Evolutionary conservation across 2,329 filamentous ascomycete genomes (phyloP), one percentile per base, ranked within the genome.

Genomic region (Alternaria viburni): DNA sequence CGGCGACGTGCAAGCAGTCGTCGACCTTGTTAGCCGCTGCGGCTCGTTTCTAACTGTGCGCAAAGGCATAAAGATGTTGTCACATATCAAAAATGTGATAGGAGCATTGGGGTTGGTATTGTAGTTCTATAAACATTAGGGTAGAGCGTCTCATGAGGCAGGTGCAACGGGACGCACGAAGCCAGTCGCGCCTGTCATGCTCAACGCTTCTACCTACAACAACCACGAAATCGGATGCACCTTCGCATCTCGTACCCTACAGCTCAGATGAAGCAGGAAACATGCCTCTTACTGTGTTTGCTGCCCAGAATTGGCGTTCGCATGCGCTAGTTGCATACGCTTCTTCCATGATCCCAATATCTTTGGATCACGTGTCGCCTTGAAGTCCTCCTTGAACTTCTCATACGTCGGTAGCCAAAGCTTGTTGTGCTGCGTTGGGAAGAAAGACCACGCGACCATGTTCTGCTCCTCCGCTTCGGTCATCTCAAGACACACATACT

Each of bases 11-110:
- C 21, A 65, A 41, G 17, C 25, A n/a, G 45, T 63, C 12, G 5
- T 13, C n/a, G 54, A 61, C 26, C 30, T 63, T 19, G 57, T 64
- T 19, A 30, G 32, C 9, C 59, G 23, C 13, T 68, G 65, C 23
- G 79, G 80, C 21, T 84, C 79, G 6, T 82, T 84, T 52, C 68
- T 84, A 0, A 81, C 74, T 5, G 17, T 82, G 26, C 73, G 69
- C n/a, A 57, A 80, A 0, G 60, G 43, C 2, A 63, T 28, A n/a
- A n/a, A 36, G 1, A 36, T 0, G 32, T 15, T 36, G n/a, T 36
- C 32, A 36, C 8, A 36, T 36, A 36, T 36, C 32, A 36, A n/a
- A 36, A n/a, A n/a, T 9, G 13, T 1, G 32, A 36, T 36, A 5
- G 0, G 32, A n/a, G 32, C 32, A 36, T 36, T 36, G 15, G 32